Percentiles rank a stretch among this genome's conserved stretches.
Conservation (phyloP, 108 stramenopile species). For the Nitzschia palea region DNA sequence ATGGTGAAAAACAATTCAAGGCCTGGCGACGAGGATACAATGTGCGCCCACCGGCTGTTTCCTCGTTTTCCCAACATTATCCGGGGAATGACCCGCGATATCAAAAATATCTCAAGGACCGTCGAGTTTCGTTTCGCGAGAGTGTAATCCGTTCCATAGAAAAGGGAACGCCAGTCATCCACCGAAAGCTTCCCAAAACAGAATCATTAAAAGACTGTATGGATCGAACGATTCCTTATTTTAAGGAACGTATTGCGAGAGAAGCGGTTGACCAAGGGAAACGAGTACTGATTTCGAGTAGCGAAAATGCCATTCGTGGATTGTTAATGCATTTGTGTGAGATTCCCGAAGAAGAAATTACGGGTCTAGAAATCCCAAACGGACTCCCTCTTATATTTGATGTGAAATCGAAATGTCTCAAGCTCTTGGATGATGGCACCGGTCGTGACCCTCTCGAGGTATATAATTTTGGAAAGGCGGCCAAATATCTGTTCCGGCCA, state of each 20-base stretch:
- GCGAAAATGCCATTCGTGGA: slow-evolving; percentile 98
- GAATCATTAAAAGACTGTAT: slow-evolving; percentile 75
- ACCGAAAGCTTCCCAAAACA: slow-evolving; percentile 83
- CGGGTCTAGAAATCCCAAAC: slow-evolving; percentile 94
- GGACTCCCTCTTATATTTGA: slow-evolving; percentile 95
- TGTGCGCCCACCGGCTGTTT: slow-evolving; percentile 80
- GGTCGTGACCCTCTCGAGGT: slow-evolving; percentile 79
- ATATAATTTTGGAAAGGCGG: slow-evolving; percentile 86
- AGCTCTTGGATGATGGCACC: slow-evolving; percentile 85
- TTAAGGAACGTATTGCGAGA: slow-evolving; percentile 84
- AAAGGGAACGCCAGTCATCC: slow-evolving; percentile 53
- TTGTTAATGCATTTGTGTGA: slow-evolving; percentile 97
- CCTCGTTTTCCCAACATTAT: slow-evolving; percentile 70
- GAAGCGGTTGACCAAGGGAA: slow-evolving; percentile 90
- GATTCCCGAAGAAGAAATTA: slow-evolving; percentile 91
- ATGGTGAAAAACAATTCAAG: slow-evolving; percentile 93
- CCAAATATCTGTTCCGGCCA: slow-evolving; percentile 78
- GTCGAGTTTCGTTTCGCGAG: slow-evolving; percentile 72
- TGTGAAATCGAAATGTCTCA: slow-evolving; percentile 68
- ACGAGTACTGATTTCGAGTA: slow-evolving; percentile 92
- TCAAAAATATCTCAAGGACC: slow-evolving; percentile 79
- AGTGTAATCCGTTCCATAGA: slow-evolving; percentile 81
- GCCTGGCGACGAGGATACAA: slow-evolving; percentile 90
- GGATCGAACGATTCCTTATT: slow-evolving; percentile 92
- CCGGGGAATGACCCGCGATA: slow-evolving; percentile 90